A percentile compares a stretch with the other conserved stretches of the same genome.
Conservation (phyloP, 179 eudicot genomes). For the Patellifolia procumbens region DNA sequence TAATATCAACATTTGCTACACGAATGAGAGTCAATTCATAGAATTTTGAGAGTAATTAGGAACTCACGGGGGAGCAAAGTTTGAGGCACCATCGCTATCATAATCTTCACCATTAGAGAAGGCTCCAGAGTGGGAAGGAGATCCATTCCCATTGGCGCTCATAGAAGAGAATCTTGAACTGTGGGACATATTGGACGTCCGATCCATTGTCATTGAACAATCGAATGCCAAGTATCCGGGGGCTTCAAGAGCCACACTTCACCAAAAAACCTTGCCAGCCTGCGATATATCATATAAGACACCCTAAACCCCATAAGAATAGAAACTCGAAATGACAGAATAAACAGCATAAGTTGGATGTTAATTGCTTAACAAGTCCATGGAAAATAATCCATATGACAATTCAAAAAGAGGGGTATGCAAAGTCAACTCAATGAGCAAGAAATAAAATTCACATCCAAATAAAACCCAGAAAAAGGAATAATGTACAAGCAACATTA, state of each 20-base stretch:
- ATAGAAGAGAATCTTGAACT: slow-evolving; percentile 63
- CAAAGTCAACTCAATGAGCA: slow-evolving; percentile 30
- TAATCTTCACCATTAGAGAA: slow-evolving; percentile 79
- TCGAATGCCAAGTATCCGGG: slow-evolving; percentile 14
- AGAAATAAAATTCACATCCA: slow-evolving; percentile 15
- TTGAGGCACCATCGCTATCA: slow-evolving; percentile 91
- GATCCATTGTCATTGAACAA: slow-evolving; percentile 55
- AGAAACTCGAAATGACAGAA: slow-evolving; percentile 12
- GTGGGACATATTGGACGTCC: slow-evolving; percentile 60
- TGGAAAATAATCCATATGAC: background rate
- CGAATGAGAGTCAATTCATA: slow-evolving; percentile 1
- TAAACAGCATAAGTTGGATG: slow-evolving; percentile 2
- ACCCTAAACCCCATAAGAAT: slow-evolving; percentile 13
- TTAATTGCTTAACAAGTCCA: background rate
- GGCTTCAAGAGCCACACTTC: slow-evolving; percentile 23
- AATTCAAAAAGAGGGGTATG: background rate
- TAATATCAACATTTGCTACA: background rate
- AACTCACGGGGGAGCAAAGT: slow-evolving; percentile 91
- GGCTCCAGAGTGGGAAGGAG: slow-evolving; percentile 64
- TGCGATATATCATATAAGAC: slow-evolving; percentile 22
- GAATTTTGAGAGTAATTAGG: slow-evolving; percentile 8
- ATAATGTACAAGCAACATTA: slow-evolving; percentile 18
- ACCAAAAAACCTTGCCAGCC: slow-evolving; percentile 14
- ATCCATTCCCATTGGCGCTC: slow-evolving; percentile 70
- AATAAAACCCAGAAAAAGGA: too few species aligned